Evolutionary conservation across 177 flowering plant species (phyloP).

Genomic region (Vitis hybrid): DNA sequence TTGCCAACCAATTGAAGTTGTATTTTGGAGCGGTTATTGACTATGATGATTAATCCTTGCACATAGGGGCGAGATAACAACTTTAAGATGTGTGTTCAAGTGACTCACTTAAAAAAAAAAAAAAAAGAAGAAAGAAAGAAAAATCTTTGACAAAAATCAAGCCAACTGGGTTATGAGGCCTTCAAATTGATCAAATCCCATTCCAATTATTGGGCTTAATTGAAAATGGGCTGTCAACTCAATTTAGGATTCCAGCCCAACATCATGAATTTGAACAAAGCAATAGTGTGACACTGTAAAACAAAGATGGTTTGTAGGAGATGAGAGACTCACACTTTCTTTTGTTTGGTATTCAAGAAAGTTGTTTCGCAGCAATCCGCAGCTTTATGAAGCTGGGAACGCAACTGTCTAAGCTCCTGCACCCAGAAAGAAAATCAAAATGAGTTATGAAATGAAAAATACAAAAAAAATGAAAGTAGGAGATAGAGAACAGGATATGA

Average conservation of each 20-base stretch:
- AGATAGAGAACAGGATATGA: neutral
- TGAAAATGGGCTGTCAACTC: neutral
- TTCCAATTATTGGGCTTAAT: neutral
- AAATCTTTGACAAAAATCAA: too few species aligned
- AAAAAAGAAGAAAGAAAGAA: too few species aligned
- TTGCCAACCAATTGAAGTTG: too few species aligned
- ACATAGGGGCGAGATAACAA: too few species aligned
- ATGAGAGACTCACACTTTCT: slow-evolving; percentile 42
- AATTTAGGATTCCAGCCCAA: too few species aligned
- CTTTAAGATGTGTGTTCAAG: too few species aligned
- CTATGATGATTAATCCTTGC: too few species aligned
- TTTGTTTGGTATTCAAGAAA: slow-evolving; percentile 46
- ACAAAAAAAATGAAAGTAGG: neutral
- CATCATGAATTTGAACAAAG: neutral
- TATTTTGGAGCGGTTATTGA: too few species aligned
- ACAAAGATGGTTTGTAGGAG: too few species aligned
- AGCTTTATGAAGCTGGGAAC: slow-evolving; percentile 72
- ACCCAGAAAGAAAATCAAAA: neutral
- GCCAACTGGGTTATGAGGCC: too few species aligned
- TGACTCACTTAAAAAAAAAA: too few species aligned
- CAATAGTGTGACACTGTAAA: neutral
- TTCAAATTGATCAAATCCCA: too few species aligned
- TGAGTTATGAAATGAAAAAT: neutral
- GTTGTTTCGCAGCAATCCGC: slow-evolving; percentile 66
- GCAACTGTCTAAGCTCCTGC: slow-evolving; percentile 68